Evolutionary conservation across 1,284 basidiomycete genomes (phyloP).

Genomic region (Cutaneotrichosporon dermatis): DNA sequence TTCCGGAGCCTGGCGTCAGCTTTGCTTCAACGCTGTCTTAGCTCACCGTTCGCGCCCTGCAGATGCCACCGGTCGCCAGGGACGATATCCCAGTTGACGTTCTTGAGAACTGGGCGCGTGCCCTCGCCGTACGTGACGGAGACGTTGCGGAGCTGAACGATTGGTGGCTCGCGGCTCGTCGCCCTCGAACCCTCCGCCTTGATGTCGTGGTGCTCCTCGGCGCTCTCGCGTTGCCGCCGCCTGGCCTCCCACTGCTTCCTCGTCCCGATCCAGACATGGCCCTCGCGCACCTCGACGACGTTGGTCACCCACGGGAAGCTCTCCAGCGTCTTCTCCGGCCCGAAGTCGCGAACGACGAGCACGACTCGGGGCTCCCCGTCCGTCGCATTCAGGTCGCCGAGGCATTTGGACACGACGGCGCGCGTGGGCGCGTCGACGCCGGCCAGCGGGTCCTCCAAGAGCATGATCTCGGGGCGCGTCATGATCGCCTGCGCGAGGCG

Average conservation of each 20-base stretch:
- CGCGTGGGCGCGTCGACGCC: slow-evolving; percentile 45
- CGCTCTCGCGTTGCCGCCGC: not conserved
- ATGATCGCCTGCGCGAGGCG: slow-evolving; percentile 76
- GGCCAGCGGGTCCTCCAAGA: slow-evolving; percentile 73
- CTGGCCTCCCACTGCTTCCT: not conserved
- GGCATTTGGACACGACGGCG: slow-evolving; percentile 32
- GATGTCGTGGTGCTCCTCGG: not conserved
- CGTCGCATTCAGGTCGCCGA: slow-evolving; percentile 41
- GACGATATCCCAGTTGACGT: slow-evolving; percentile 72
- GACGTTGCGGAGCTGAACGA: slow-evolving; percentile 63
- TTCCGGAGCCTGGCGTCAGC: slow-evolving; percentile 68
- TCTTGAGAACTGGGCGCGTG: slow-evolving; percentile 60
- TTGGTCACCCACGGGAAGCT: slow-evolving; percentile 71
- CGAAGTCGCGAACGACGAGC: slow-evolving; percentile 64
- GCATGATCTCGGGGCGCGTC: slow-evolving; percentile 62
- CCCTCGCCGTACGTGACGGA: slow-evolving; percentile 68
- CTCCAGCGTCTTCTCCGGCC: slow-evolving; percentile 61
- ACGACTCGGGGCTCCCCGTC: slow-evolving; percentile 56
- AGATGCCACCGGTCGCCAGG: slow-evolving; percentile 82
- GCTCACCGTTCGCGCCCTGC: slow-evolving; percentile 72
- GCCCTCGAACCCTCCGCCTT: not conserved
- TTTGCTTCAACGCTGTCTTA: not conserved
- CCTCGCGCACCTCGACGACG: slow-evolving; percentile 51
- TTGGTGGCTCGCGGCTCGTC: slow-evolving; percentile 53
- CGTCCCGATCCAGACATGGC: slow-evolving; percentile 1